Evolutionary conservation across 2,329 filamentous ascomycete species (phyloP), one percentile per base, ranked within the genome.

Genomic region (Cladophialophora psammophila): DNA sequence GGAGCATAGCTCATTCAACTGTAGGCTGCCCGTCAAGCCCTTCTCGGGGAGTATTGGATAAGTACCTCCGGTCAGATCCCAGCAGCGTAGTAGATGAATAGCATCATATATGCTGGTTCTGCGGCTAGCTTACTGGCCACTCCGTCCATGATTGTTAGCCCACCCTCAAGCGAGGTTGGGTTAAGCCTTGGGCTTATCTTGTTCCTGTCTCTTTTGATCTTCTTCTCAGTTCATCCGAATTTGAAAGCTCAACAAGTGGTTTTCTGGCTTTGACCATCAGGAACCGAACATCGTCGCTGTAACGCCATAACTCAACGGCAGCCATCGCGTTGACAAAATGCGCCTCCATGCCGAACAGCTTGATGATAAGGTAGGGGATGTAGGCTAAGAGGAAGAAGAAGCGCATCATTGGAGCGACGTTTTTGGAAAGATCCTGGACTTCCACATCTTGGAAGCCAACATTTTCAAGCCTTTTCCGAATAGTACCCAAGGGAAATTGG

Each of bases 301-400:
- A 58, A 34, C 67, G 64, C 52, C 70, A 69, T 34, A 69, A 61
- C 35, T 64, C 61, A 34, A 71, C 64, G 9, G 65, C 62, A 34
- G 70, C 70, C 45, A 72, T 42, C 40, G 40, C 40, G n/a, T 42
- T 42, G 40, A 42, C 40, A 3, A 42, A 42, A 74, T 2, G 83
- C 72, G 0, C 82, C 48, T 86, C 78, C 7, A 86, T 74, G 0
- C 77, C 73, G 4, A 86, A 69, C 1, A 85, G 70, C 20, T 71
- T 73, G 59, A 85, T 74, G 45, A 86, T 72, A 18, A 80, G 73
- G 71, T 81, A 85, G 2, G 84, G 84, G 9, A 85, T 71, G 32
- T 80, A 78, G 2, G 79, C 82, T 8, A 86, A 64, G 1, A 80
- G 13, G 68, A 76, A 85, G 71, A 86, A 85, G 1, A 86, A 71